Conservation (phyloP, 75 land plant species). For the Cunninghamia lanceolata region DNA sequence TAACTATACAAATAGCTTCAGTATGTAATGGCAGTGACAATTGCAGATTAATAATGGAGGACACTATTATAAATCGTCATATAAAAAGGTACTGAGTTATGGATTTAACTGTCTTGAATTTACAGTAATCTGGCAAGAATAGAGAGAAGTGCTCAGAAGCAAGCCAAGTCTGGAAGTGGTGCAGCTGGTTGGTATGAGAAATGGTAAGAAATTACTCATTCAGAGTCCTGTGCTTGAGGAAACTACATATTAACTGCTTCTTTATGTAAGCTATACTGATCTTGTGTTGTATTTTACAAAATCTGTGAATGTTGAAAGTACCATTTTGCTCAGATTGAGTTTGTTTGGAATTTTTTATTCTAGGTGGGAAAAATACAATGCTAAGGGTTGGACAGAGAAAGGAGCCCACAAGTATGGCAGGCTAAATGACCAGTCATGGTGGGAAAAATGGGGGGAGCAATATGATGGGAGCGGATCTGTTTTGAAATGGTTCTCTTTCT, state of each 20-base stretch:
- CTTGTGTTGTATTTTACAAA: not conserved
- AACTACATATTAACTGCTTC: not conserved
- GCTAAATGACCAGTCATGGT: constrained; percentile 95
- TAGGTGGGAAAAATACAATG: constrained; percentile 99
- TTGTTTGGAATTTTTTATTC: constrained; percentile 4
- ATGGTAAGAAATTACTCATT: constrained; percentile 51
- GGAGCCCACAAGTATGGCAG: constrained; percentile 97
- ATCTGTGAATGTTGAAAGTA: not conserved
- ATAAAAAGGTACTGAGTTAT: not conserved
- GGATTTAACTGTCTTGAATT: not conserved
- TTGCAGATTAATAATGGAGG: not conserved
- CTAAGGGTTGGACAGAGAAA: constrained; percentile 97
- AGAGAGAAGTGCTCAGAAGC: constrained; percentile 96
- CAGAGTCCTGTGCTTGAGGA: not conserved
- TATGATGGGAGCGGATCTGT: constrained; percentile 97
- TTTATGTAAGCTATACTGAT: not conserved
- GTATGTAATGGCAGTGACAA: not conserved
- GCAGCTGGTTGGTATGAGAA: constrained; percentile 97
- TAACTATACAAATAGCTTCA: not conserved
- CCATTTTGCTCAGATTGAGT: not conserved
- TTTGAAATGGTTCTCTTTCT: constrained; percentile 70
- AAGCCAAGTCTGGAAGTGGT: constrained; percentile 88
- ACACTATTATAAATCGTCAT: not conserved
- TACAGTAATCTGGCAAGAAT: constrained; percentile 91
- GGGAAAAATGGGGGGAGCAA: constrained; percentile 99